Conservation (phyloP, 2,329 filamentous ascomycete species). For the Chaetothyriales sp. region DNA sequence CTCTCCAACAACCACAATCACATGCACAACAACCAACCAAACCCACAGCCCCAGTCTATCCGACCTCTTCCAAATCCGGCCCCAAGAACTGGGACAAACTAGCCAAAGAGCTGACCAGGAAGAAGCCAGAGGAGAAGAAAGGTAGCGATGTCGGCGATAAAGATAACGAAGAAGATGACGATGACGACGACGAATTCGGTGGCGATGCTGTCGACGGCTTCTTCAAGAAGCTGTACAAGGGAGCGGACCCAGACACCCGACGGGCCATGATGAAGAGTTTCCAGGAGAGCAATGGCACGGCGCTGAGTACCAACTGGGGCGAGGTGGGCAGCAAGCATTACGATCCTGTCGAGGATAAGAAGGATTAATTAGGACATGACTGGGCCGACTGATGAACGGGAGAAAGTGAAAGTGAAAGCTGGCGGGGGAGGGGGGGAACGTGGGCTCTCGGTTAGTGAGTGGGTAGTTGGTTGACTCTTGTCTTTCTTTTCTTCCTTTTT, state of each 20-base stretch:
- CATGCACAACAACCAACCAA: slow-evolving; percentile 7
- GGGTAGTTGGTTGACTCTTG: too few relatives aligned
- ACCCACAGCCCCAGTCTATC: slow-evolving; percentile 49
- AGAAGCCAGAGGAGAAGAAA: slow-evolving; percentile 17
- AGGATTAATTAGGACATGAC: slow-evolving; percentile 1
- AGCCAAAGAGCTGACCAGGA: slow-evolving; percentile 35
- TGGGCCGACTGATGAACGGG: too few relatives aligned
- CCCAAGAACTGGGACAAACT: slow-evolving; percentile 89
- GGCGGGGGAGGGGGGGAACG: too few relatives aligned
- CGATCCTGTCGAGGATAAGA: slow-evolving; percentile 27
- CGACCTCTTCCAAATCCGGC: slow-evolving; percentile 69
- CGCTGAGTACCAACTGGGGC: slow-evolving; percentile 80
- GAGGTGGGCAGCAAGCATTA: slow-evolving; percentile 62
- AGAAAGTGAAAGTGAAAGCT: too few relatives aligned
- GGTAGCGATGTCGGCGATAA: slow-evolving; percentile 14
- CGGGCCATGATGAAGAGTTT: slow-evolving; percentile 98
- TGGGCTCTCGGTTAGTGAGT: too few relatives aligned
- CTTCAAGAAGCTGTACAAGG: slow-evolving; percentile 79
- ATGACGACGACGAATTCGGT: slow-evolving; percentile 32
- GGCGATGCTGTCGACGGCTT: slow-evolving; percentile 46
- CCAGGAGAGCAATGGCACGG: slow-evolving; percentile 81
- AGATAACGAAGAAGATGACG: slow-evolving; percentile 31
- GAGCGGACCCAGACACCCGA: slow-evolving; percentile 60
- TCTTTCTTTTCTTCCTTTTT: too few relatives aligned
- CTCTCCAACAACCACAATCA: slow-evolving; percentile 6